These are phyloP conservation scores for Penicillium coprophilum DNA, from an alignment of 495 filamentous ascomycete genomes.

Conservation along the genomic window DNA sequence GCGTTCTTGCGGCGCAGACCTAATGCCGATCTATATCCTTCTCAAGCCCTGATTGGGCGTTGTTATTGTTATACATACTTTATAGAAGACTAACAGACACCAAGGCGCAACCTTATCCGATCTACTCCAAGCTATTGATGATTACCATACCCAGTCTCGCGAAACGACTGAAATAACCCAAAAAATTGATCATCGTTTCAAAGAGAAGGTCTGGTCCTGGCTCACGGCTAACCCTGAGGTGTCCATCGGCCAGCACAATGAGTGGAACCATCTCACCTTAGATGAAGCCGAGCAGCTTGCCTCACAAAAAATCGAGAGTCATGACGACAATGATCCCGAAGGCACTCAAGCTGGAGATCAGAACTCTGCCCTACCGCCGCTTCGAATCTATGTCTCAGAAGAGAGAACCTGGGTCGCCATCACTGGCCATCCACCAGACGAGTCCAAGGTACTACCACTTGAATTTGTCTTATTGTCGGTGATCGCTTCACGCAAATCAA, in stretches of 20 bases:
- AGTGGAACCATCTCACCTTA: slow-evolving; percentile 47
- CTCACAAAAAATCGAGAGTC: background rate
- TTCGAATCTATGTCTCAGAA: slow-evolving; percentile 58
- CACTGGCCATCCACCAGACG: slow-evolving; percentile 76
- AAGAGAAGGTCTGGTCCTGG: slow-evolving; percentile 59
- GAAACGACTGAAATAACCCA: slow-evolving; percentile 24
- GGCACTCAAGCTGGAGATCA: slow-evolving; percentile 10
- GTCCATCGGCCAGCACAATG: slow-evolving; percentile 41
- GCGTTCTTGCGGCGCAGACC: background rate
- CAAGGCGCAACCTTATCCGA: slow-evolving; percentile 44
- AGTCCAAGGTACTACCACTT: slow-evolving; percentile 59
- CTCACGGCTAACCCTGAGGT: slow-evolving; percentile 54
- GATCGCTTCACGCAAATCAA: slow-evolving; percentile 67
- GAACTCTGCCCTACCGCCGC: slow-evolving; percentile 8
- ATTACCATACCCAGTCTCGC: slow-evolving; percentile 38
- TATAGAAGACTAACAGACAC: slow-evolving; percentile 13
- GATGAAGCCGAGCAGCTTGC: slow-evolving; percentile 42
- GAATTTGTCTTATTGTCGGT: slow-evolving; percentile 78
- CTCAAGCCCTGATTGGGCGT: background rate
- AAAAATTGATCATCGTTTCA: slow-evolving; percentile 49
- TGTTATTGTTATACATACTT: background rate
- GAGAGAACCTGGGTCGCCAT: slow-evolving; percentile 74
- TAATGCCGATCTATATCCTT: background rate
- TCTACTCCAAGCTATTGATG: slow-evolving; percentile 38
- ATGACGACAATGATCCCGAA: background rate